Evolutionary conservation across 2,329 filamentous ascomycete species (phyloP), one percentile per base, ranked within the genome.

Genomic region (Aspergillus novoparasiticus): DNA sequence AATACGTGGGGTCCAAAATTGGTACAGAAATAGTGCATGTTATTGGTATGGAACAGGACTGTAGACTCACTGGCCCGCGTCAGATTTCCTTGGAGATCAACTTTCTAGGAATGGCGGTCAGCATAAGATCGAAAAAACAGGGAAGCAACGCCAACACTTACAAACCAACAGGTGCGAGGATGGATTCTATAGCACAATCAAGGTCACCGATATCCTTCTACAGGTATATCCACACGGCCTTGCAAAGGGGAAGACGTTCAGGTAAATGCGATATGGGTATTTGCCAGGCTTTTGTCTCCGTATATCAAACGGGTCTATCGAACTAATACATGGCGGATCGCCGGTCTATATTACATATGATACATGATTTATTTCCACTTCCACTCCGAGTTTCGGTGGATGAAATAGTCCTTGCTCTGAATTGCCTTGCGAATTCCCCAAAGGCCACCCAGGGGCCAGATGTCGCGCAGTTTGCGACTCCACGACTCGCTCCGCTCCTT

Each of bases 351-450:
- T 6, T 46, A 46, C 43, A 46, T 46, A 46, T 46, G 2, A 23
- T 26, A 46, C 21, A 46, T 21, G 43, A 23, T 23, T 23, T 10
- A 46, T 46, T 66, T 67, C 65, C 65, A 66, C 57, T 65, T 65
- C 63, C 64, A 66, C 19, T 60, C 60, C n/a, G 65, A 66, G 23
- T 67, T 62, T 6, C 65, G 61, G 39, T 67, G 65, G 39, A 66
- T 65, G 30, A 66, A 63, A 23, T 67, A 67, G 26, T 67, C 65
- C 55, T 65, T 65, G 41, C 65, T 67, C 55, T 66, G 58, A 30
- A 67, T 67, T 30, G 65, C 65, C 56, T 67, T 66, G 43, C 55
- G 60, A 30, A 67, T 65, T 1, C 65, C 65, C 63, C 64, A 67
- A 3, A 67, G 61, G 12, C 65, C 65, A 10, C 65, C 65, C 1